Base-by-base conservation (phyloP, 2,329 filamentous ascomycete species). In the Plectosphaerella cucumerina region DNA sequence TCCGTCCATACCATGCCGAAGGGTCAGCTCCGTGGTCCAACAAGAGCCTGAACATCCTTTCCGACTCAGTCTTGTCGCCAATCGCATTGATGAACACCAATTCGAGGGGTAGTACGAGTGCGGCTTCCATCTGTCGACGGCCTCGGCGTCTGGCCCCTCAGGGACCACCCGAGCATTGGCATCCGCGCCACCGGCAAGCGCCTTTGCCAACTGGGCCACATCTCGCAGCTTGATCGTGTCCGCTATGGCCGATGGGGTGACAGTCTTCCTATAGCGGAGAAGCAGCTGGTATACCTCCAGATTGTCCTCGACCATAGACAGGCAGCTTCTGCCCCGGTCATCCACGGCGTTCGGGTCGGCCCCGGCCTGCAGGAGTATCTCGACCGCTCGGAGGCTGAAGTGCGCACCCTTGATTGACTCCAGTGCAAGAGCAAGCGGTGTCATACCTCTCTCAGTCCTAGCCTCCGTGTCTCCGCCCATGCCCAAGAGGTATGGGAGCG, bases 391-490 rank as follows among this genome's bases (percentile, higher is more conserved):
- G 21, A 12, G 31, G 35, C 46, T 31, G 31, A 51, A 51, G 11
- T 26, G 18, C 17, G 34, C 22, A 10, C 33, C 39, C 1, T 45
- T 37, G 15, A 26, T 17, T 3, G 21, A 18, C n/a, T 47, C 37
- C 21, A 51, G 35, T 3, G 44, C 49, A 15, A 23, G 37, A 26
- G 22, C 31, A 1, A 51, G 18, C 14, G 49, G 44, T 1, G 49
- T 51, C n/a, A 42, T n/a, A 11, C 49, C 49, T 1, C 39, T 2
- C 12, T 23, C 35, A 37, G 44, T 37, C 6, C 22, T 22, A 4
- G 46, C 2, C 31, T 51, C 49, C 11, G 26, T 23, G 37, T 48
- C 21, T 10, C 44, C 49, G 26, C 49, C 49, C 34, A n/a, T 18
- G 5, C 20, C 17, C 3, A 51, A 15, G 2, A 51, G 20, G 3